Evolutionary conservation across 1,284 basidiomycete species (phyloP), one percentile per base, ranked within the genome.

Genomic region (Moesziomyces sp.): DNA sequence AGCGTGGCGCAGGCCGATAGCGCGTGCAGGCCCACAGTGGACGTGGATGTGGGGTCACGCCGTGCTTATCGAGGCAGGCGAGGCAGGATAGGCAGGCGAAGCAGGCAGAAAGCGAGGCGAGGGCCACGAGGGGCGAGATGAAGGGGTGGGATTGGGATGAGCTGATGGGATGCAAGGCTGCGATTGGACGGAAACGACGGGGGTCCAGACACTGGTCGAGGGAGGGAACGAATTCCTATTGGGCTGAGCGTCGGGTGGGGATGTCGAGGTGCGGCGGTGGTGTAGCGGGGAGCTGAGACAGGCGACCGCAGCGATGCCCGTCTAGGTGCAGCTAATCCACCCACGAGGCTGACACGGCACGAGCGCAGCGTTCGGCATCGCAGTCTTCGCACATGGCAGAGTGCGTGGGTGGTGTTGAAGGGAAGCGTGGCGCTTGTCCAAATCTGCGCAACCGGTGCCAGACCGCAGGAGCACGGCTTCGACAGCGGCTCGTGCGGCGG

Each of bases 1-100:
- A 11, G 35, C 35, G 21, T 11, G 30, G 30, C 30, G 24, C 19
- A 40, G 40, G 11, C 47, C 35, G 65, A 67, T 67, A 67, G 58
- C 58, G 26, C 51, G 35, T 40, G 16, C 18, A 52, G 10, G 13
- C 19, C 5, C 19, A n/a, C 13, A 7, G 8, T 30, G 6, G 30
- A 30, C 30, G 43, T 13, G 43, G 19, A 23, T 19, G 23, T 44
- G 43, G 23, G 19, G 23, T 21, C 19, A 44, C 43, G 43, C 43
- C n/a, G 19, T 23, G 45, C 45, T 46, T 46, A 46, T 46, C 45
- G 23, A 44, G 23, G 19, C 16, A 19, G 42, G n/a, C 23, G 43
- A 44, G 23, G 21, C 16, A 44, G 23, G 21, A 5, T 23, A 46
- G 45, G 35, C 35, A 16, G 19, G 44, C 10, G 23, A 21, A 21